Base-by-base conservation (phyloP, 2,329 filamentous ascomycete species). In the Fusarium denticulatum region DNA sequence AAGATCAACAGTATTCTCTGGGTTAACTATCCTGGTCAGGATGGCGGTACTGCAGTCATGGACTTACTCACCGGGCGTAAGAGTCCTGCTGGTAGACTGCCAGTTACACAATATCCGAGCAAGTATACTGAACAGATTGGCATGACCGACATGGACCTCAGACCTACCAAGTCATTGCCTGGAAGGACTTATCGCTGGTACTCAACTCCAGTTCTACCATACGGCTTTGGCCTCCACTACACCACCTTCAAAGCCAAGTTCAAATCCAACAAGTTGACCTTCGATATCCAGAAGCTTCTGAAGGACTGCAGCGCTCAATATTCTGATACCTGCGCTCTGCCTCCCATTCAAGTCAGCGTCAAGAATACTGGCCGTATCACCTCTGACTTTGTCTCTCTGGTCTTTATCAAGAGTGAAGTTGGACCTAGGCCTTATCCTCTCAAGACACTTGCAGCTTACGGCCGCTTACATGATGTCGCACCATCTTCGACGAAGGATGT, bases 181-280 rank as follows among this genome's bases (percentile, higher is more conserved):
- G 64, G 64, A n/a, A 40, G 62, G 11, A 67, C 62, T 1, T 67
- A 67, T 6, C 64, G 64, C 2, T 67, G 64, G 64, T 67, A 67
- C 1, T 30, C 63, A 0, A 42, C 42, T 1, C 18, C 64, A 3
- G 64, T 60, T 0, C 22, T 67, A 0, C 64, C 64, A 1, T 67
- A 67, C 5, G 64, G 64, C 0, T 67, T 67, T 12, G 64, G 64
- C 0, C 57, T 67, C 1, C 64, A 67, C 12, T 67, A 67, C 22
- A 67, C 64, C 2, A 60, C 14, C 0, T 67, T 67, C 28, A n/a
- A 67, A n/a, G 64, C 64, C 34, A 46, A 46, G 1, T 67, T 67
- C 39, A 40, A 66, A 26, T 52, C 62, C 2, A 16, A 10, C 9
- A 28, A 67, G 1, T 13, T 67, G 1, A 28, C 24, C 4, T 42